Evolutionary conservation across 163 green algal genomes (phyloP).

Genomic region (Trebouxiophyceae sp.): DNA sequence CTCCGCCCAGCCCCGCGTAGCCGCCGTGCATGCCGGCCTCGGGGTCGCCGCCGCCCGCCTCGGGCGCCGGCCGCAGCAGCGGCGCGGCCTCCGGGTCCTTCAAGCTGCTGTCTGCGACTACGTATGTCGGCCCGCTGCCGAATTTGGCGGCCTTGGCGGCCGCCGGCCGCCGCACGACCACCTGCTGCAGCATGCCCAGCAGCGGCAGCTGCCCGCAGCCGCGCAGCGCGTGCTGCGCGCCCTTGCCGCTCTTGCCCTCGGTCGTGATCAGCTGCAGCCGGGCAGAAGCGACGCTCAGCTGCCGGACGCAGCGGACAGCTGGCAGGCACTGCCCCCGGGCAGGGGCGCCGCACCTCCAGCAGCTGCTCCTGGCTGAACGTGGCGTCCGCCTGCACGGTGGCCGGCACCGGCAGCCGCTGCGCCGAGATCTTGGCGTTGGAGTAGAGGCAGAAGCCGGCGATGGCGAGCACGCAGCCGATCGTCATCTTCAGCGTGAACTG

Average conservation of each 20-base stretch:
- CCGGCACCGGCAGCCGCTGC: too few species aligned
- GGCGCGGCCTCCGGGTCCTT: not conserved
- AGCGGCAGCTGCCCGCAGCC: too few species aligned
- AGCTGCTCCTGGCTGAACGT: not conserved
- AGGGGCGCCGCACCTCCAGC: not conserved
- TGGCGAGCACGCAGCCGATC: constrained; percentile 1
- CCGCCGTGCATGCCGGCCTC: not conserved
- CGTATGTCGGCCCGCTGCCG: not conserved
- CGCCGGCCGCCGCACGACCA: too few species aligned
- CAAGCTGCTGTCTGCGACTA: not conserved
- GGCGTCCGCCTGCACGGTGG: too few species aligned
- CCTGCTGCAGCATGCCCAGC: not conserved
- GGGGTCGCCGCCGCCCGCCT: not conserved
- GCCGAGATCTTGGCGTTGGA: constrained; percentile 2
- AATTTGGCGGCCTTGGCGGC: not conserved
- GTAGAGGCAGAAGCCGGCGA: constrained; percentile 11
- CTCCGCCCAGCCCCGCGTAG: not conserved
- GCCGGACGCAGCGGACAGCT: too few species aligned
- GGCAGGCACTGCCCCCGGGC: too few species aligned
- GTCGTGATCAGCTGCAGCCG: too few species aligned
- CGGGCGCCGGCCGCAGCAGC: not conserved
- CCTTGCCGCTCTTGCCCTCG: too few species aligned
- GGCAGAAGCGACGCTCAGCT: too few species aligned
- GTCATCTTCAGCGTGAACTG: constrained; percentile 10
- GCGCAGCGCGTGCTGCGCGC: too few species aligned